These are phyloP conservation scores for Mallotus nudiflorus DNA, from an alignment of 345 rosid species.

Conservation along the genomic window DNA sequence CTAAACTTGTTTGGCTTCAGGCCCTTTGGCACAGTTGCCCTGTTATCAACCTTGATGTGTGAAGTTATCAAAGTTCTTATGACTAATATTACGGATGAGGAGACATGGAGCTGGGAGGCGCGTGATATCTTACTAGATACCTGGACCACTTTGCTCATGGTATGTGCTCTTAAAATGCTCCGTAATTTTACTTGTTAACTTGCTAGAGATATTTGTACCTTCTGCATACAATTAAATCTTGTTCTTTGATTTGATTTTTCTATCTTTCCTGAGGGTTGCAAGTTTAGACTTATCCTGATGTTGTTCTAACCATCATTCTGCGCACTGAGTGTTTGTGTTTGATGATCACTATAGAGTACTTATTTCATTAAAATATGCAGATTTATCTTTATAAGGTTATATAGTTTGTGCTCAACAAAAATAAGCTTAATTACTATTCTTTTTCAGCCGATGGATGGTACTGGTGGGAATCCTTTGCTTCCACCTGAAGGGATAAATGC, in stretches of 20 bases:
- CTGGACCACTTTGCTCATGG: slow-evolving; percentile 86
- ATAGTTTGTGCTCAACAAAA: slow-evolving; percentile 22
- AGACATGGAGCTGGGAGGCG: slow-evolving; percentile 96
- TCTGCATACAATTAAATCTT: background rate
- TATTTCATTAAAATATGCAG: background rate
- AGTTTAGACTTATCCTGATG: background rate
- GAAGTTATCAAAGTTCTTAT: slow-evolving; percentile 80
- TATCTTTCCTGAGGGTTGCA: slow-evolving; percentile 8
- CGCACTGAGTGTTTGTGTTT: background rate
- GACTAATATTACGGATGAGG: slow-evolving; percentile 62
- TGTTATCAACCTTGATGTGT: slow-evolving; percentile 84
- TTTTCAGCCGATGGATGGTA: slow-evolving; percentile 63
- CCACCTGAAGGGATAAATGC: slow-evolving; percentile 88
- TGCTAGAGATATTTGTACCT: background rate
- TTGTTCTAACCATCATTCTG: background rate
- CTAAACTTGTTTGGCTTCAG: slow-evolving; percentile 42
- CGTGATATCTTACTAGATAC: slow-evolving; percentile 95
- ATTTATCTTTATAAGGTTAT: slow-evolving; percentile 9
- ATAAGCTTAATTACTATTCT: slow-evolving; percentile 21
- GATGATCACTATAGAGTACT: background rate
- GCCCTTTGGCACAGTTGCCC: slow-evolving; percentile 81
- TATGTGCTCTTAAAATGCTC: slow-evolving; percentile 33
- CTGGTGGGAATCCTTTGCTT: slow-evolving; percentile 53
- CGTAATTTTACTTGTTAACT: slow-evolving; percentile 7
- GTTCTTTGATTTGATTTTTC: background rate